These are phyloP conservation scores for Citrus sp. DNA, from an alignment of 345 rosid genomes.

Conservation along the genomic window DNA sequence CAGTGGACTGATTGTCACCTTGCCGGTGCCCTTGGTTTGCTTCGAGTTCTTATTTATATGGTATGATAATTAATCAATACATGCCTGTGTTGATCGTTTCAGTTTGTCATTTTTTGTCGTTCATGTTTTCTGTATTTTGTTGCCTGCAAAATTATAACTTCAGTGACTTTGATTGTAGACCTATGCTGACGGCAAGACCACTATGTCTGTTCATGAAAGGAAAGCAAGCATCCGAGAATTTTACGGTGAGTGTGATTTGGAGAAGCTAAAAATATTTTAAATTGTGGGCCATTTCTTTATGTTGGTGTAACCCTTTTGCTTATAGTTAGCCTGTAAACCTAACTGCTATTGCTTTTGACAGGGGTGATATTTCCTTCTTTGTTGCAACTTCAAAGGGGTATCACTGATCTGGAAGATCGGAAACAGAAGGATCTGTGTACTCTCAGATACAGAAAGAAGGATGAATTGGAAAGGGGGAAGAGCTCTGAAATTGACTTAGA, in stretches of 20 bases:
- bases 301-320: neutral
- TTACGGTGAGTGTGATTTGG: slow-evolving; percentile 50
- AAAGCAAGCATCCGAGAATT: slow-evolving; percentile 80
- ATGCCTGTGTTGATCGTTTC: neutral
- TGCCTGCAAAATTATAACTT: neutral
- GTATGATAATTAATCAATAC: slow-evolving; percentile 24
- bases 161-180: slow-evolving; percentile 42
- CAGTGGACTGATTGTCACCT: slow-evolving; percentile 95
- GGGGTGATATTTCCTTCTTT: slow-evolving; percentile 79
- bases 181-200: slow-evolving; percentile 79
- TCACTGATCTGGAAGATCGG: slow-evolving; percentile 65
- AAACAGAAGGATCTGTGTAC: slow-evolving; percentile 58
- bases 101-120: neutral
- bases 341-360: slow-evolving; percentile 15
- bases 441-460: slow-evolving; percentile 46
- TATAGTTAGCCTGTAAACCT: neutral
- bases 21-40: slow-evolving; percentile 89
- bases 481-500: slow-evolving; percentile 50
- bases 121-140: too few species aligned
- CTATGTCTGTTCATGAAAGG: slow-evolving; percentile 83
- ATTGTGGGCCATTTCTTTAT: neutral
- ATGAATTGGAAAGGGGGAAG: slow-evolving; percentile 39
- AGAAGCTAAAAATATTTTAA: neutral
- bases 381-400: slow-evolving; percentile 66
- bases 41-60: slow-evolving; percentile 80